A percentile compares a stretch with the other conserved stretches of the same genome.
Conservation (phyloP, 208 protist species). For the Willaertia magna region DNA sequence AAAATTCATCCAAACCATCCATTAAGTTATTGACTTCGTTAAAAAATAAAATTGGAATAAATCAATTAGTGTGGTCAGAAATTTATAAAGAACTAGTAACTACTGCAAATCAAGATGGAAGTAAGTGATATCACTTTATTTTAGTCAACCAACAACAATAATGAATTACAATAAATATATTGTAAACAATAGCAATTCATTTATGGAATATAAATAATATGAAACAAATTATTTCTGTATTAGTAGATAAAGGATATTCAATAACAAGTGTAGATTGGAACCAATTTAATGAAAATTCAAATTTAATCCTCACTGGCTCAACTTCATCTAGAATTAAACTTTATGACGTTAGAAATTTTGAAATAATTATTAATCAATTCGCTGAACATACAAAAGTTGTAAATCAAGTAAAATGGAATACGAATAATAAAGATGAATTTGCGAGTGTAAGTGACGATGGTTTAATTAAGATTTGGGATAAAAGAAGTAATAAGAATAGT, state of each 20-base stretch:
- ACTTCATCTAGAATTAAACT: neutral
- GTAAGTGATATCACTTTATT: neutral
- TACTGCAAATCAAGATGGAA: slow-evolving; percentile 7
- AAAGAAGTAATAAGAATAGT: neutral
- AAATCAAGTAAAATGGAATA: neutral
- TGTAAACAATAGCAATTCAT: neutral
- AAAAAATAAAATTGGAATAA: neutral
- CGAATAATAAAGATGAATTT: slow-evolving; percentile 1
- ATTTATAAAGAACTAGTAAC: neutral
- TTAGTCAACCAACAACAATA: too few relatives aligned
- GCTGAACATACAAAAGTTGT: neutral
- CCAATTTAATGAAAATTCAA: neutral
- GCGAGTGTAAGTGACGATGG: neutral
- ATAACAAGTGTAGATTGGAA: neutral
- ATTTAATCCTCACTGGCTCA: neutral
- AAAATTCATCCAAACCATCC: neutral
- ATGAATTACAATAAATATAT: too few relatives aligned
- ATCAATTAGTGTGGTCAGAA: neutral
- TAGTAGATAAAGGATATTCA: neutral
- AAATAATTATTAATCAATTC: neutral
- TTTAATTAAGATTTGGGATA: neutral
- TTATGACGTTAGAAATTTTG: neutral
- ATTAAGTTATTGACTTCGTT: neutral
- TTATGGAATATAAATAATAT: neutral
- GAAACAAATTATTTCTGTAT: neutral